phyloP scores from a whole-genome alignment of 2,329 filamentous ascomycete species.

The Arthroderma sp. region DNA sequence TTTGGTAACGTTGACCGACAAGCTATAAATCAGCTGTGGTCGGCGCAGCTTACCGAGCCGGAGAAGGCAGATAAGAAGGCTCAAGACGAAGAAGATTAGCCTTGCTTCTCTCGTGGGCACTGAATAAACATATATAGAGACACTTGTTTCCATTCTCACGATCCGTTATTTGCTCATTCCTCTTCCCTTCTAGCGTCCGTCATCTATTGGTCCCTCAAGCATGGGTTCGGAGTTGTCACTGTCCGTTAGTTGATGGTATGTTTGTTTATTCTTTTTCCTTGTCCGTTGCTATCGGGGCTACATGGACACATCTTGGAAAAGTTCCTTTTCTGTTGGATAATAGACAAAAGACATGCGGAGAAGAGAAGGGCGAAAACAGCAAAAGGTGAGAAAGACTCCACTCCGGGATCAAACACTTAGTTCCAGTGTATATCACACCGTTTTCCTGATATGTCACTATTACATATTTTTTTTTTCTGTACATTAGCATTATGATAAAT shows the following conservation, averaged over 20 bases:
- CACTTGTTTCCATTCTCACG: conserved; percentile 2
- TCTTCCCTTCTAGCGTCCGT: conserved; percentile 1
- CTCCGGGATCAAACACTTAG: not conserved
- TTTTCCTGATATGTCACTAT: not conserved
- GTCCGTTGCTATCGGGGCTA: not conserved
- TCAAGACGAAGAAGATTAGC: not conserved
- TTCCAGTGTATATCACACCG: not conserved
- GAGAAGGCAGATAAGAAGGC: conserved; percentile 14
- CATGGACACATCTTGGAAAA: too few relatives aligned
- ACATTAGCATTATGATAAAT: conserved; percentile 1
- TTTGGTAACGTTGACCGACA: conserved; percentile 70
- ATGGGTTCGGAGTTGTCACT: conserved; percentile 10
- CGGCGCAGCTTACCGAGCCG: conserved; percentile 46
- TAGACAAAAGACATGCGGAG: not conserved
- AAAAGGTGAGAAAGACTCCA: not conserved
- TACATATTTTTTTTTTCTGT: not conserved
- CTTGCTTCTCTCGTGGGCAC: not conserved
- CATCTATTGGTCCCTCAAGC: conserved; percentile 4
- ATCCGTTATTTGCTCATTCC: not conserved
- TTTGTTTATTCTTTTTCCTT: not conserved
- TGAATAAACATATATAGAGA: conserved; percentile 1
- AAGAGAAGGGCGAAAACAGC: not conserved
- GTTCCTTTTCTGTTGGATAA: not conserved
- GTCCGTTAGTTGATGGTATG: not conserved
- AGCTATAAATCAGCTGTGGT: conserved; percentile 61